Percentiles rank a stretch among this genome's conserved stretches.
These are phyloP conservation scores for Penicillium hordei DNA, from an alignment of 2,329 filamentous ascomycete species.

Conservation along the genomic window DNA sequence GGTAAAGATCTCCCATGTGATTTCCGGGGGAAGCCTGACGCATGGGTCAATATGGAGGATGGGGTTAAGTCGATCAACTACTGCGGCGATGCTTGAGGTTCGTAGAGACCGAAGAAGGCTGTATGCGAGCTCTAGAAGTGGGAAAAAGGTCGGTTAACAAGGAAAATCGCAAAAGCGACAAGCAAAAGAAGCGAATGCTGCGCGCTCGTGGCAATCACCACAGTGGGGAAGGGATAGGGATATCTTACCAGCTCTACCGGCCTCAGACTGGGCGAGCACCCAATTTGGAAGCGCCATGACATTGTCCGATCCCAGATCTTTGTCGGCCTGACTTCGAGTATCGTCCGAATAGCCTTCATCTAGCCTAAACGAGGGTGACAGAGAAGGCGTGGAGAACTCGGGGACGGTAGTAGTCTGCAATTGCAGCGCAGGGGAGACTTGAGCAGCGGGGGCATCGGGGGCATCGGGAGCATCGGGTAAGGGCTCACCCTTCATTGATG, in stretches of 20 bases:
- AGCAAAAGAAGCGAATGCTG: not conserved
- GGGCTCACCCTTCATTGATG: slow-evolving; percentile 34
- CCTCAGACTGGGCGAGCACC: slow-evolving; percentile 55
- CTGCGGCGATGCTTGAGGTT: slow-evolving; percentile 74
- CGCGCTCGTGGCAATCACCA: not conserved
- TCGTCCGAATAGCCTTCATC: slow-evolving; percentile 90
- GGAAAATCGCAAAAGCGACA: slow-evolving; percentile 1
- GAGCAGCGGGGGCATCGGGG: slow-evolving; percentile 22
- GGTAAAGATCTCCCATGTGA: slow-evolving; percentile 84
- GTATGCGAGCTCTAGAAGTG: slow-evolving; percentile 70
- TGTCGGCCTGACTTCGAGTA: slow-evolving; percentile 50
- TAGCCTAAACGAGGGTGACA: slow-evolving; percentile 55
- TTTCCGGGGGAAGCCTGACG: slow-evolving; percentile 78
- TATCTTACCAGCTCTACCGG: slow-evolving; percentile 54
- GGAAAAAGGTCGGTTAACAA: slow-evolving; percentile 21
- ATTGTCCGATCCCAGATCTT: slow-evolving; percentile 39
- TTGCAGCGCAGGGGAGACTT: slow-evolving; percentile 25
- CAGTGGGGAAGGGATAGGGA: not conserved
- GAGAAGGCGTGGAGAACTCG: slow-evolving; percentile 30
- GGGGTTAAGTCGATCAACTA: slow-evolving; percentile 77
- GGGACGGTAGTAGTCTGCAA: slow-evolving; percentile 29
- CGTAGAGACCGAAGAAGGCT: slow-evolving; percentile 73
- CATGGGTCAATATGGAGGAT: slow-evolving; percentile 93
- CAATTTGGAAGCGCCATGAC: slow-evolving; percentile 53
- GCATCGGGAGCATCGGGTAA: slow-evolving; percentile 18